phyloP scores from a whole-genome alignment of 2,329 filamentous ascomycete species.

The Diplodia corticola region DNA sequence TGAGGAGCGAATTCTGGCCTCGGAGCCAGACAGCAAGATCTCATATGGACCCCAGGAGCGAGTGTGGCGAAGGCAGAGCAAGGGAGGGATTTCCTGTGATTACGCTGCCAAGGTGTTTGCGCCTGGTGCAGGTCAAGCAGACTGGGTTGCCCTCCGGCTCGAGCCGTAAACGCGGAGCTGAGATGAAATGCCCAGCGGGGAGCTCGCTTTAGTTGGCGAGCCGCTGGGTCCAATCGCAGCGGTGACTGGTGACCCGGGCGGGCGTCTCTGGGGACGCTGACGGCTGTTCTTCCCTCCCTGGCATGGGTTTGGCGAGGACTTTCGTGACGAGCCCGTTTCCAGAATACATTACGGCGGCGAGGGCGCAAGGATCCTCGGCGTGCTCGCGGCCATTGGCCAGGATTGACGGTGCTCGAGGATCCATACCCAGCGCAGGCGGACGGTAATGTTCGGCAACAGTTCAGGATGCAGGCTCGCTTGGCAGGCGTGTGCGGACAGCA shows the following conservation, averaged over 20 bases:
- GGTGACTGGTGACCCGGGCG: neutral
- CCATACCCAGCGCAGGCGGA: conserved; percentile 6
- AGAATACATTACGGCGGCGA: neutral
- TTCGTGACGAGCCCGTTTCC: conserved; percentile 5
- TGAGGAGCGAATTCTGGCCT: conserved; percentile 7
- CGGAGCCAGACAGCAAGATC: conserved; percentile 1
- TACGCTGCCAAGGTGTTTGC: neutral
- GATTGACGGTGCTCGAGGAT: neutral
- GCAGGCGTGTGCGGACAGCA: conserved; percentile 9
- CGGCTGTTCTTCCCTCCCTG: conserved; percentile 16
- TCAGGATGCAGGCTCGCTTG: conserved; percentile 14
- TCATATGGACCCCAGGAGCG: neutral
- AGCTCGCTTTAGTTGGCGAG: neutral
- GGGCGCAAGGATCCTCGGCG: neutral
- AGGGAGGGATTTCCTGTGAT: neutral
- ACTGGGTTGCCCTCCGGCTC: conserved; percentile 10
- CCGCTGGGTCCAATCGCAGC: neutral
- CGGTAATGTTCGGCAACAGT: conserved; percentile 2
- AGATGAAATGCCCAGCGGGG: neutral
- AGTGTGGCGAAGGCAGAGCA: conserved; percentile 14
- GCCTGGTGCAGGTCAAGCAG: conserved; percentile 6
- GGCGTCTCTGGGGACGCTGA: neutral
- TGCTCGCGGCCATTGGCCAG: neutral
- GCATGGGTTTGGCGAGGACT: neutral
- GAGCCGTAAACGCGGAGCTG: conserved; percentile 2